phyloP scores from a whole-genome alignment of 2,329 filamentous ascomycete species.

The Ceratocystis destructans region DNA sequence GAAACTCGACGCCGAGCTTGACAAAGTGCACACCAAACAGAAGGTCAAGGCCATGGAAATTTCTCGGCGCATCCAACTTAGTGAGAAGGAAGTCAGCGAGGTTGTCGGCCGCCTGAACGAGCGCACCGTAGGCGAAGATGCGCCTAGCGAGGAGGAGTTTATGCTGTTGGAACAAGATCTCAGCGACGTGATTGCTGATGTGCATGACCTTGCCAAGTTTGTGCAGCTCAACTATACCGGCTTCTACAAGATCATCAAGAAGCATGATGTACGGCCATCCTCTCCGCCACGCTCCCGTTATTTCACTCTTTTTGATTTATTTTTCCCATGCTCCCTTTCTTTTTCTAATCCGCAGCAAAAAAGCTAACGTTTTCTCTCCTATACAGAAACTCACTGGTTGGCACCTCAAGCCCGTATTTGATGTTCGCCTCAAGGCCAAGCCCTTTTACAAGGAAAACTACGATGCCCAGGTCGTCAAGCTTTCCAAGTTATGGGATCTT shows the following conservation, averaged over 20 bases:
- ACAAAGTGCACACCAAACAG: constrained; percentile 96
- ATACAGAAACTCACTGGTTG: constrained; percentile 79
- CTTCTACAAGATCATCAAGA: constrained; percentile 99
- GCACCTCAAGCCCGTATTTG: constrained; percentile 92
- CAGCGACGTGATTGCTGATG: constrained; percentile 95
- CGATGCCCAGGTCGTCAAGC: constrained; percentile 84
- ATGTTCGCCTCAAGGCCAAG: constrained; percentile 82
- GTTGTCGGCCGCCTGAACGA: constrained; percentile 64
- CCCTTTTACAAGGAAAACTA: constrained; percentile 99
- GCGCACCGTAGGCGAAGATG: constrained; percentile 40
- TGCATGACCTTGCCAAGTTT: constrained; percentile 95
- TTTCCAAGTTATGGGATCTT: constrained; percentile 89
- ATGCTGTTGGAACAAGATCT: constrained; percentile 85
- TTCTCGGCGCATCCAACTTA: constrained; percentile 71
- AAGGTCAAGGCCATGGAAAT: constrained; percentile 96
- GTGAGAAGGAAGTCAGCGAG: constrained; percentile 78
- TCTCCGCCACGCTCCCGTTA: not conserved
- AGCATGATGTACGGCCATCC: constrained; percentile 63
- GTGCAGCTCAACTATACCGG: constrained; percentile 97
- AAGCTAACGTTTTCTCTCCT: constrained; percentile 20
- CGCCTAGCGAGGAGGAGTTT: constrained; percentile 78
- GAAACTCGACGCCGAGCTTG: constrained; percentile 78
- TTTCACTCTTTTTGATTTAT: not conserved
- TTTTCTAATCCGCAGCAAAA: constrained; percentile 1
- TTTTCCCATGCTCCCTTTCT: not conserved